A percentile compares a stretch with the other conserved stretches of the same genome.
These are phyloP conservation scores for Dryas drummondii DNA, from an alignment of 306 rosid genomes.

Conservation along the genomic window DNA sequence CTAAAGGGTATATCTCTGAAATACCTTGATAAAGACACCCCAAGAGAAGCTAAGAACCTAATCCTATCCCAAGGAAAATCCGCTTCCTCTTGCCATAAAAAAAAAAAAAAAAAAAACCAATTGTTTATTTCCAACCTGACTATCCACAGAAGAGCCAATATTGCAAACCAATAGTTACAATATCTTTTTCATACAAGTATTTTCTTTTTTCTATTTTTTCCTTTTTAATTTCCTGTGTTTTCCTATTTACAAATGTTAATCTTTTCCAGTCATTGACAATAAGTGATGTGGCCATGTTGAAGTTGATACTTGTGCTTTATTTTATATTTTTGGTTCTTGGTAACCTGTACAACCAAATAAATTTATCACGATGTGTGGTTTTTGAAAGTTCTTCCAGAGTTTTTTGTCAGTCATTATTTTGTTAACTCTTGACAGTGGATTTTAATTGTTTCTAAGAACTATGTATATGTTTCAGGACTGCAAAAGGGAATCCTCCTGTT, in stretches of 20 bases:
- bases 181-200: not conserved
- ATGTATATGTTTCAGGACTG: slow-evolving; percentile 70
- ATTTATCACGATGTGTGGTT: not conserved
- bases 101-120: no score
- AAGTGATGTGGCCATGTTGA: not conserved
- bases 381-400: not conserved
- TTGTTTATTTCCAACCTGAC: not conserved
- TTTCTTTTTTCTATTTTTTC: not conserved
- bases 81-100: no score
- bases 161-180: not conserved
- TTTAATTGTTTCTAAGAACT: slow-evolving; percentile 27
- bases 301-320: not conserved
- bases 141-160: not conserved
- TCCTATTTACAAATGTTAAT: not conserved
- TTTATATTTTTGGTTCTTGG: no score
- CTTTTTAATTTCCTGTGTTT: not conserved
- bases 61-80: no score
- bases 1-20: no score
- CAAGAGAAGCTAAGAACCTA: no score
- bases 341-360: not conserved
- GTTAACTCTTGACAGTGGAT: not conserved
- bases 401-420: not conserved
- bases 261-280: not conserved
- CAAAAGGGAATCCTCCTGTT: slow-evolving; percentile 89
- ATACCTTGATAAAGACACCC: no score